phyloP scores from a whole-genome alignment of 345 rosid genomes.

The Ceriops decandra region DNA sequence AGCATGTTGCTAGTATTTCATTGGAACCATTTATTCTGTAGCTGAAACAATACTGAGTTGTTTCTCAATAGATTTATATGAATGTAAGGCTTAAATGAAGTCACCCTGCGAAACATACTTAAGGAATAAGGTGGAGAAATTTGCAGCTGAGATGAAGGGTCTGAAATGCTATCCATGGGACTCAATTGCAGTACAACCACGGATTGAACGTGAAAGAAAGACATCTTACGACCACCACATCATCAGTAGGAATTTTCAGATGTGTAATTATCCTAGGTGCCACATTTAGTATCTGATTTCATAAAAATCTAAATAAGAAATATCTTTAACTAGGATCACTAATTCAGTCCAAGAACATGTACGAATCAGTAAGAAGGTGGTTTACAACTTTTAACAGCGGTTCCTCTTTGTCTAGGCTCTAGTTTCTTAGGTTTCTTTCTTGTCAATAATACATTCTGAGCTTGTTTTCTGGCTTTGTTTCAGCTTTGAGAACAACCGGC shows the following conservation, averaged over 20 bases:
- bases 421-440: too few species aligned
- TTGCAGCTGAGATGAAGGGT: not conserved
- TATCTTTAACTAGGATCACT: not conserved
- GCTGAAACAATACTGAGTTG: too few species aligned
- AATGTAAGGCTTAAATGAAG: too few species aligned
- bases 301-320: not conserved
- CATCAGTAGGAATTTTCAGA: too few species aligned
- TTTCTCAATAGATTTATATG: too few species aligned
- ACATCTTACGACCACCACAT: too few species aligned
- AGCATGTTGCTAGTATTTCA: too few species aligned
- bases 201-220: not conserved
- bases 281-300: too few species aligned
- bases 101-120: too few species aligned
- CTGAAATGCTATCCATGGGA: not conserved
- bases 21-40: too few species aligned
- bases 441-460: not conserved
- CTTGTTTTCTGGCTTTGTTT: conserved; percentile 1
- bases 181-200: not conserved
- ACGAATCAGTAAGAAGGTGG: not conserved
- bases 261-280: too few species aligned
- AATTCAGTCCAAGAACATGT: not conserved
- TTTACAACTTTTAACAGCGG: not conserved
- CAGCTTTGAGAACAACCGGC: conserved; percentile 56
- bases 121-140: not conserved
- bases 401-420: too few species aligned